Evolutionary conservation across 495 filamentous ascomycete species (phyloP), one percentile per base, ranked within the genome.

Genomic region (Tuber borchii): DNA sequence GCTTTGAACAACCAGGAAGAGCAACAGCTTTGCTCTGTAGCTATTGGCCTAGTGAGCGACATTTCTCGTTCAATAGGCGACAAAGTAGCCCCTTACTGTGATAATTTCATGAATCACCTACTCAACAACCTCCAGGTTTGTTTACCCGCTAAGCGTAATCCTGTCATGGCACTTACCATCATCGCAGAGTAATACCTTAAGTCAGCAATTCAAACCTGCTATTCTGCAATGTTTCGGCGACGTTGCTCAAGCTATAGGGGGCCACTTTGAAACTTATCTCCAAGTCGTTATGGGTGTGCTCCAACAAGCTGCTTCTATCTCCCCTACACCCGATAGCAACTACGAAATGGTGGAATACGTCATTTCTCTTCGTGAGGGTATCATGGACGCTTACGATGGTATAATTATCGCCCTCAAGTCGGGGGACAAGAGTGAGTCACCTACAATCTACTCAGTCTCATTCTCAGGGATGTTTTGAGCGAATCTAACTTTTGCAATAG

Each of bases 331-430:
- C 20, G 82, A 83, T 17, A 83, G 78, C 31, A 87, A 86, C 68
- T 93, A 93, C 75, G 95, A 99, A 80, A 96, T 97, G 91, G 88
- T 94, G 45, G 95, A 98, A 84, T 99, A 99, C 82, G 90, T 99
- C 77, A 89, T 96, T 77, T 96, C 94, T 22, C 88, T 99, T 71
- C 90, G 95, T 74, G 95, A 99, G 83, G 95, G 95, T 80, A 97
- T 98, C 75, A 97, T 97, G 92, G 95, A 99, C 88, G 95, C 95
- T 22, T 99, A 97, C 93, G 94, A 93, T 83, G 95, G 95, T 81
- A 94, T 95, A 70, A 92, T 99, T 77, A 89, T 94, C 83, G 93
- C 95, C 45, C 92, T 97, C 90, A 97, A 95, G 88, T 85, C 87
- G 70, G 90, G 87, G 70, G 88, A 88, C 84, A 93, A 94, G 84